Evolutionary conservation across 352 stramenopile genomes (phyloP).

Genomic region (Paralagenidium karlingii): DNA sequence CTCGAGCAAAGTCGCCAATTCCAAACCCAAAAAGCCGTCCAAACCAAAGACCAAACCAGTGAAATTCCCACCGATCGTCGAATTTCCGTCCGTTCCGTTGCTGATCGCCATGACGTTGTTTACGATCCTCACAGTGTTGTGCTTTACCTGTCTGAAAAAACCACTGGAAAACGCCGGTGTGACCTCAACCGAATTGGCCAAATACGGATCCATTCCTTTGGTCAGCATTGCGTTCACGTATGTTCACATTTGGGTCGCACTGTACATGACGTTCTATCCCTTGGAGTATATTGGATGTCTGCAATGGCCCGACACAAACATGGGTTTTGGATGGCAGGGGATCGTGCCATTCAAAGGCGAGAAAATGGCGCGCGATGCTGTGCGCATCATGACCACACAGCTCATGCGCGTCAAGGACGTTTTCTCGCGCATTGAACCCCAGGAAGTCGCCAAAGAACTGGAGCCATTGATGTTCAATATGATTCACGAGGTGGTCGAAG

Average conservation of each 20-base stretch:
- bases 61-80: conserved; percentile 75
- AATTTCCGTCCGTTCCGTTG: conserved; percentile 50
- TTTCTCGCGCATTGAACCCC: conserved; percentile 85
- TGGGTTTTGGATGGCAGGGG: conserved; percentile 93
- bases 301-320: conserved; percentile 80
- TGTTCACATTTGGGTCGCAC: conserved; percentile 91
- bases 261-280: conserved; percentile 98
- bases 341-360: conserved; percentile 96
- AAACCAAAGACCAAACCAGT: conserved; percentile 19
- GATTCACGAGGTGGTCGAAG: conserved; percentile 79
- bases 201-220: conserved; percentile 73
- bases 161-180: conserved; percentile 37
- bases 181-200: conserved; percentile 47
- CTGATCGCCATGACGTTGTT: conserved; percentile 33
- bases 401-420: conserved; percentile 89
- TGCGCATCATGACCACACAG: conserved; percentile 90
- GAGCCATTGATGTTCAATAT: conserved; percentile 87
- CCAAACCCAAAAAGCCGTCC: conserved; percentile 1
- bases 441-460: conserved; percentile 84
- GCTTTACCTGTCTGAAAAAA: conserved; percentile 62
- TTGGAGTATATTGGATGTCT: conserved; percentile 88
- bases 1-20: conserved; percentile 6
- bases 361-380: conserved; percentile 93
- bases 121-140: conserved; percentile 36
- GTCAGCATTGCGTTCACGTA: conserved; percentile 89